Evolutionary conservation across 495 filamentous ascomycete genomes (phyloP), one percentile per base, ranked within the genome.

Genomic region (Bathelium albidoporum): DNA sequence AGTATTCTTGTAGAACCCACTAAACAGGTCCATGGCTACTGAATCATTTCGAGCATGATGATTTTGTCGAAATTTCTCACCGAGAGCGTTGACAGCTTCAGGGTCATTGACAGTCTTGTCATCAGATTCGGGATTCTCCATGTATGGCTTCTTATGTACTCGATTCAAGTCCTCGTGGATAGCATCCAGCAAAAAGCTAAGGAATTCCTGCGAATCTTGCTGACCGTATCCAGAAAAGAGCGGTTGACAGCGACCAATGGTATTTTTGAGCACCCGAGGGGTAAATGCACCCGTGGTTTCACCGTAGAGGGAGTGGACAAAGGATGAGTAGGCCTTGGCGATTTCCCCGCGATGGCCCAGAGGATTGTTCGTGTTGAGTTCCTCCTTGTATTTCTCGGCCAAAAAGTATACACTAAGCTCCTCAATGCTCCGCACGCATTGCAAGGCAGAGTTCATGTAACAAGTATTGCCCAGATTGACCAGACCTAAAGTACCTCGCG

Each of bases 381-480:
- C 93, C 45, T 78, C 73, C 63, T 87, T 85, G 70, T 89, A 89
- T 63, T 85, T 78, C 82, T 74, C 72, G 83, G 84, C 73, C 22
- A 97, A 75, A 73, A 97, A 97, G 74, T 96, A 98, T 64, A 87
- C 83, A 5, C 89, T 90, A 69, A 98, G 77, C 74, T 98, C 94
- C 65, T 95, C 89, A 1, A 96, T 89, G 66, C 87, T 92, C 36
- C 91, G 84, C 43, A 98, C 80, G 71, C 94, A 97, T 72, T 98
- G 94, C 59, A 97, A 75, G 24, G 95, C 94, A 18, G 94, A 95
- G 75, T 97, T 97, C 90, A 97, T 96, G 74, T 97, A 98, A 75
- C 94, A 98, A 0, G 94, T 97, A 68, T 98, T 98, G 20, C 94
- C 94, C 29, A 97, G 75, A 69, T 98, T 98, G 61, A 82, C 85